phyloP scores from a whole-genome alignment of 2,329 filamentous ascomycete species.

The Cryphonectria parasitica region DNA sequence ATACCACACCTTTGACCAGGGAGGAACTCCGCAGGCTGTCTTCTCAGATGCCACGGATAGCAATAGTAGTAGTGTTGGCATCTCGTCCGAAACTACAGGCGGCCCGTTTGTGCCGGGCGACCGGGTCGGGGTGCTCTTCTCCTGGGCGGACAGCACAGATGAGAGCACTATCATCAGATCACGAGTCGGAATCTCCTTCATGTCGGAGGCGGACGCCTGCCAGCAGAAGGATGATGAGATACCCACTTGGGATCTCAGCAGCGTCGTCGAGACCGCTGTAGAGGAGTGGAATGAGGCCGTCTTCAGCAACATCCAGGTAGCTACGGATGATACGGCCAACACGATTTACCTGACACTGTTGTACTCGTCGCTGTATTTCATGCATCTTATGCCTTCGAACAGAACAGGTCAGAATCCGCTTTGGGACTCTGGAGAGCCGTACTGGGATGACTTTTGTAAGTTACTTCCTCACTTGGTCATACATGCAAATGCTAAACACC shows the following conservation, averaged over 20 bases:
- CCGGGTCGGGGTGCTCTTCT: constrained; percentile 56
- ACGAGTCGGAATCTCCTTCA: constrained; percentile 54
- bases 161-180: constrained; percentile 51
- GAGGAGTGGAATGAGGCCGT: constrained; percentile 51
- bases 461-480: no score
- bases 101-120: constrained; percentile 38
- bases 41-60: constrained; percentile 14
- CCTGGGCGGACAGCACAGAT: constrained; percentile 43
- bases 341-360: constrained; percentile 53
- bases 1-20: constrained; percentile 23
- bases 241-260: constrained; percentile 45
- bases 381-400: constrained; percentile 65
- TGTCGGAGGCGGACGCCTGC: constrained; percentile 53
- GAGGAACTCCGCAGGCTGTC: constrained; percentile 18
- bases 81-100: constrained; percentile 52
- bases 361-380: constrained; percentile 63
- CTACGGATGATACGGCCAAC: constrained; percentile 43
- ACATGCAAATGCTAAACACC: constrained; percentile 41
- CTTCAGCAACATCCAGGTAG: constrained; percentile 47
- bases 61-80: not conserved
- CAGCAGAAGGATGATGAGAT: constrained; percentile 51
- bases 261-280: constrained; percentile 44
- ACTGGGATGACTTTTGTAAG: constrained; percentile 70
- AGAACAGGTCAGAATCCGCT: constrained; percentile 70
- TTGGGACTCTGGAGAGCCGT: constrained; percentile 69